A percentile compares a stretch with the other conserved stretches of the same genome.
These are phyloP conservation scores for Thelephora terrestris DNA, from an alignment of 1,284 basidiomycete species.

Conservation along the genomic window DNA sequence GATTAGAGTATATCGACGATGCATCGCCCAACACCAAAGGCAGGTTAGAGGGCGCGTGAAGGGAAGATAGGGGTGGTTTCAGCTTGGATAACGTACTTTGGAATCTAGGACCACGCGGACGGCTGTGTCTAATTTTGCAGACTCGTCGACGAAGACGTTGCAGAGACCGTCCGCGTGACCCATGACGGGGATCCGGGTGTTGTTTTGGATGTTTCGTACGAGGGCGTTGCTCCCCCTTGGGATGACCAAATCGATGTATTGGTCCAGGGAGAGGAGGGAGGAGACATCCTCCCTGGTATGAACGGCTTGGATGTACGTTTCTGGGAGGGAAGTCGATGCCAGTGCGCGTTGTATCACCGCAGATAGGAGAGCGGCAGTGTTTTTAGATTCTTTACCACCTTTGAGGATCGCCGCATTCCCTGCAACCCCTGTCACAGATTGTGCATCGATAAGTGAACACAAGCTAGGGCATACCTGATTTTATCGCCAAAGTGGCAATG, in stretches of 20 bases:
- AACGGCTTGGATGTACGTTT: slow-evolving; percentile 83
- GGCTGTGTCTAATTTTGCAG: slow-evolving; percentile 72
- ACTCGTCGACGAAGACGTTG: slow-evolving; percentile 80
- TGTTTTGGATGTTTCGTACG: slow-evolving; percentile 82
- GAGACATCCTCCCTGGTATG: slow-evolving; percentile 91
- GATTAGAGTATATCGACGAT: background rate
- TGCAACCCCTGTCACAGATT: slow-evolving; percentile 18
- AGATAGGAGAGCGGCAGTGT: slow-evolving; percentile 69
- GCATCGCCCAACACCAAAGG: slow-evolving; percentile 1
- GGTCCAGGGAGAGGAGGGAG: slow-evolving; percentile 76
- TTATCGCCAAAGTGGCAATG: slow-evolving; percentile 93
- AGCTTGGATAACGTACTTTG: slow-evolving; percentile 52
- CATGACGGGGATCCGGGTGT: slow-evolving; percentile 94
- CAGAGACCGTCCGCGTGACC: slow-evolving; percentile 97
- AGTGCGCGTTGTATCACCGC: slow-evolving; percentile 77
- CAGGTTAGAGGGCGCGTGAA: too few species aligned
- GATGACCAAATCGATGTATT: slow-evolving; percentile 95
- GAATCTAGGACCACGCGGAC: slow-evolving; percentile 80
- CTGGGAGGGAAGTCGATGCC: slow-evolving; percentile 60
- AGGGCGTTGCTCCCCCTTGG: slow-evolving; percentile 91
- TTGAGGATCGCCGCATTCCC: slow-evolving; percentile 95
- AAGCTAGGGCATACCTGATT: slow-evolving; percentile 59
- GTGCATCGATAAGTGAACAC: slow-evolving; percentile 1
- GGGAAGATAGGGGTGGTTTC: background rate
- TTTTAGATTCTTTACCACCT: slow-evolving; percentile 89